Percentiles rank a stretch among this genome's conserved stretches.
These are phyloP conservation scores for Kwoniella pini DNA, from an alignment of 768 basidiomycete species.

Conservation along the genomic window DNA sequence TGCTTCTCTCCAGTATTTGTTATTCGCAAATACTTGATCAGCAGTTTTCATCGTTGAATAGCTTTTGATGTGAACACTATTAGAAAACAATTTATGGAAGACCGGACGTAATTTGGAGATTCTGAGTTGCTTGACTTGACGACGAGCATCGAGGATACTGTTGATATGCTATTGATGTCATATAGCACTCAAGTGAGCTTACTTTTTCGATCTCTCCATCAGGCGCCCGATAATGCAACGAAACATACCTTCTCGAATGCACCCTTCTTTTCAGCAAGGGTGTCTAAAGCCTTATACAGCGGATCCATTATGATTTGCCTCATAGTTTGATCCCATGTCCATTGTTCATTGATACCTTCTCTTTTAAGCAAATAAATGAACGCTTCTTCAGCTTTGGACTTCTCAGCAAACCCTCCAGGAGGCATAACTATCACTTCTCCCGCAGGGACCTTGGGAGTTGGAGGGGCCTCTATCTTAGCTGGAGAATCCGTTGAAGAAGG, in stretches of 20 bases:
- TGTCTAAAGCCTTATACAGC: constrained; percentile 88
- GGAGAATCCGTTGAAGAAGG: constrained; percentile 9
- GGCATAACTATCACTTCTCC: constrained; percentile 83
- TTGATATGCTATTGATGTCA: constrained; percentile 79
- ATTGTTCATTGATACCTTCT: constrained; percentile 83
- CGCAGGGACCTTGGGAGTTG: constrained; percentile 57
- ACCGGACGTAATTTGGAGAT: constrained; percentile 80
- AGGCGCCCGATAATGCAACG: too few species aligned
- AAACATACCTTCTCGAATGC: constrained; percentile 83
- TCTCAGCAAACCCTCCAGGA: constrained; percentile 80
- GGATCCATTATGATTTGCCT: constrained; percentile 97
- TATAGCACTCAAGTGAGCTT: too few species aligned
- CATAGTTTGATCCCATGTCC: constrained; percentile 99
- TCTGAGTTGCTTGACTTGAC: constrained; percentile 79
- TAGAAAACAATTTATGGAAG: constrained; percentile 78
- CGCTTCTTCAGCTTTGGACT: constrained; percentile 90
- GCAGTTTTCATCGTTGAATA: constrained; percentile 89
- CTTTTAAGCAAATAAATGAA: constrained; percentile 87
- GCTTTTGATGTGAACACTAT: constrained; percentile 83
- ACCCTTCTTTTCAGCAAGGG: constrained; percentile 89
- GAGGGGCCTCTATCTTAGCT: constrained; percentile 2
- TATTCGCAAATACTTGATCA: constrained; percentile 78
- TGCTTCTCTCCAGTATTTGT: constrained; percentile 81
- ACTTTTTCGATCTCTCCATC: too few species aligned
- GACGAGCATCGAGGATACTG: constrained; percentile 74